Evolutionary conservation across 2,329 filamentous ascomycete species (phyloP), one percentile per base, ranked within the genome.

Genomic region (Teratosphaeria destructans): DNA sequence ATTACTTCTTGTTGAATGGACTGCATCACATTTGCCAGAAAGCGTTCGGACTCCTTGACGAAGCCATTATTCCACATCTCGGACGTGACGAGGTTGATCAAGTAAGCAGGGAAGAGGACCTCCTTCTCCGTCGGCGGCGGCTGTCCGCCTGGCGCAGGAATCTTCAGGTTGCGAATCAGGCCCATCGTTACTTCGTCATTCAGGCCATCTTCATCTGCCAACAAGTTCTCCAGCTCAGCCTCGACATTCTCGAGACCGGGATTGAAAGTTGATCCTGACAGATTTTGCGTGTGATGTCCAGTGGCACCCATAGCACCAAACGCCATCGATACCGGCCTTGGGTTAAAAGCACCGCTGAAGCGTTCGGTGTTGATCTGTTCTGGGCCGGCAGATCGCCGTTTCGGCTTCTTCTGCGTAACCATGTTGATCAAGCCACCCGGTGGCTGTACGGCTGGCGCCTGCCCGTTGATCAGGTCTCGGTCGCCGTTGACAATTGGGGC

Each of bases 1-100:
- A 99, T 97, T 59, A 99, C 94, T 74, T 99, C 94, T 74, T 97
- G 92, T 74, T 99, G 94, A 70, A 99, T 97, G 7, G 92, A 96
- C 77, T 97, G 94, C 94, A 99, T 99, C 65, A 99, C 94, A 70
- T 97, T 99, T 71, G 94, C 94, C 63, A 99, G 82, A 83, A 99
- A 99, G 59, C 93, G 89, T 77, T 99, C 94, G 3, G 94, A 97
- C 77, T 99, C 94, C 80, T 99, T 99, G 68, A 99, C 94, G 72
- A 96, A 99, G 54, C 94, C 94, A 70, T 99, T 99, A 80, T 99
- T 99, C 94, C 94, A 99, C 94, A 99, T 99, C 79, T 99, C 94
- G 16, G 92, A 97, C 12, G 94, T 99, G 64, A 99, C 94, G 62
- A 99, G 82, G 76, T 99, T 99, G 80, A 99, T 99, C 68, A 99